Evolutionary conservation across 768 basidiomycete genomes (phyloP).

Genomic region (Suillus subluteus): DNA sequence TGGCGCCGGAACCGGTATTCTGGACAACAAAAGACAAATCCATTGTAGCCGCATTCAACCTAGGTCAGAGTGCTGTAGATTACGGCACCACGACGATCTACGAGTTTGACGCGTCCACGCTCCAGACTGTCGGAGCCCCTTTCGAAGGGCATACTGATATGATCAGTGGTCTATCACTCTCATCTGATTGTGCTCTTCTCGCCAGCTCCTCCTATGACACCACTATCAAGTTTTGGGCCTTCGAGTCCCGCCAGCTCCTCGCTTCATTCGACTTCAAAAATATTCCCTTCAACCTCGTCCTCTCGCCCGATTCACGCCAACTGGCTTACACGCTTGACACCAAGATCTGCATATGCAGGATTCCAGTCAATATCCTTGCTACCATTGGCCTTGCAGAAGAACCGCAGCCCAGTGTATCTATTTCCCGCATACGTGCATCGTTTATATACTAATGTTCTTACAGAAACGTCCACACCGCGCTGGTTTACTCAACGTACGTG

Average conservation of each 20-base stretch:
- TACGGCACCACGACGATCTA: fast-evolving
- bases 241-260: not conserved
- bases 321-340: no score
- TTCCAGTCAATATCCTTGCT: not conserved
- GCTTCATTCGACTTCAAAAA: not conserved
- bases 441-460: not conserved
- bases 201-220: not conserved
- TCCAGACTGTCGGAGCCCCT: not conserved
- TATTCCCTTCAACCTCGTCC: not conserved
- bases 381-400: not conserved
- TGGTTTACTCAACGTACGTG: not conserved
- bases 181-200: not conserved
- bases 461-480: not conserved
- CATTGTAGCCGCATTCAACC: not conserved
- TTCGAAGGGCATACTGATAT: not conserved
- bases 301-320: not conserved
- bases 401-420: not conserved
- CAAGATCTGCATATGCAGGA: no score
- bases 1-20: no score
- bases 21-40: not conserved
- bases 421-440: not conserved
- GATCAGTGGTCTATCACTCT: not conserved
- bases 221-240: not conserved
- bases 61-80: no score
- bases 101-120: not conserved